phyloP scores from a whole-genome alignment of 768 basidiomycete species.

The Mrakia hoshinonis region DNA sequence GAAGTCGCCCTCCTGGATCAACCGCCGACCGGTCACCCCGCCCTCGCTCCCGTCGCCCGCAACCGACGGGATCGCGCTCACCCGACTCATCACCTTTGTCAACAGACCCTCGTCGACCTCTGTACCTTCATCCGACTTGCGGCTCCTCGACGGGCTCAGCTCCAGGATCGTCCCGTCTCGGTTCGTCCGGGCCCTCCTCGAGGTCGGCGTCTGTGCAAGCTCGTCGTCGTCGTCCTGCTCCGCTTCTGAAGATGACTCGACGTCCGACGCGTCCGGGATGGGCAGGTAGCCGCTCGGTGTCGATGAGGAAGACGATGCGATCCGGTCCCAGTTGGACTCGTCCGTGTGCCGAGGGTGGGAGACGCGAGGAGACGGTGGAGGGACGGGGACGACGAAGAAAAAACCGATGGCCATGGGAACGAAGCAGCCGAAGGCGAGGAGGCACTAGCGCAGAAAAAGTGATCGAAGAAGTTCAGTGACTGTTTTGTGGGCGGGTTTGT shows the following conservation, averaged over 20 bases:
- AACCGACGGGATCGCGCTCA: neutral
- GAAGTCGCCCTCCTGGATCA: slow-evolving; percentile 54
- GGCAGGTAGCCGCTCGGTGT: neutral
- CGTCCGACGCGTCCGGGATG: neutral
- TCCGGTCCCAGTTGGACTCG: slow-evolving; percentile 24
- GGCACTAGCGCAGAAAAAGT: slow-evolving; percentile 36
- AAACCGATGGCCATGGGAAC: slow-evolving; percentile 70
- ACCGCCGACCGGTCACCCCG: slow-evolving; percentile 51
- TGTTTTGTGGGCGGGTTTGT: neutral
- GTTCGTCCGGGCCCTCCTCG: neutral
- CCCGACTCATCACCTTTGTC: slow-evolving; percentile 12
- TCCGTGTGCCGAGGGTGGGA: neutral
- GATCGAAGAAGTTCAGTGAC: neutral
- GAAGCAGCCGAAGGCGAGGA: slow-evolving; percentile 69
- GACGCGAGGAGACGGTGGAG: slow-evolving; percentile 35
- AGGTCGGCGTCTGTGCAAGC: neutral
- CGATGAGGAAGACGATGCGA: neutral
- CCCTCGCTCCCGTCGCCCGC: slow-evolving; percentile 43
- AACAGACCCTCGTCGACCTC: neutral
- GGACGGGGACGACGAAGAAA: slow-evolving; percentile 62
- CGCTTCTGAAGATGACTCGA: neutral
- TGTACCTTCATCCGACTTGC: neutral
- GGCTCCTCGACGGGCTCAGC: slow-evolving; percentile 5
- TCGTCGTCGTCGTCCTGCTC: slow-evolving; percentile 3
- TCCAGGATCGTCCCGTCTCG: slow-evolving; percentile 10